Conservation (phyloP, 495 filamentous ascomycete species). For the Neurospora hispaniola region DNA sequence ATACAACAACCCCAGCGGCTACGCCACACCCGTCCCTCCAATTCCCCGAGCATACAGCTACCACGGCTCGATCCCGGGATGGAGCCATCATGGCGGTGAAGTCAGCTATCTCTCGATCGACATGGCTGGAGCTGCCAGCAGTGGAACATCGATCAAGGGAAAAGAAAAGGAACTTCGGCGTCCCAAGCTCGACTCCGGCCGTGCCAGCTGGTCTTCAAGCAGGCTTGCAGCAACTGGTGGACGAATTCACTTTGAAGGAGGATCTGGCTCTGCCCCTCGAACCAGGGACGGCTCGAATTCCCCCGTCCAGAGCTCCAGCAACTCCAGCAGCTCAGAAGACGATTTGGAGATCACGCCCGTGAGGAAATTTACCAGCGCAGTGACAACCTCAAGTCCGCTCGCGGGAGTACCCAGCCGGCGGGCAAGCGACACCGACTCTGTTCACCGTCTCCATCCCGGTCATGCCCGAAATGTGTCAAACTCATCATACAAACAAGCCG, state of each 20-base stretch:
- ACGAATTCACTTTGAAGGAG: slow-evolving; percentile 4
- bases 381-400: not conserved
- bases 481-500: slow-evolving; percentile 3
- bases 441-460: slow-evolving; percentile 22
- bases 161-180: slow-evolving; percentile 29
- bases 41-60: slow-evolving; percentile 34
- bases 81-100: slow-evolving; percentile 14
- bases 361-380: slow-evolving; percentile 2
- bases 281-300: slow-evolving; percentile 6
- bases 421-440: slow-evolving; percentile 9
- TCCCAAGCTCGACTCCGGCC: slow-evolving; percentile 13
- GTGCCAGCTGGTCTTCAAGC: slow-evolving; percentile 21
- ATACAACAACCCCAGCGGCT: slow-evolving; percentile 23
- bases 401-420: slow-evolving; percentile 2
- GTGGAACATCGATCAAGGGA: not conserved
- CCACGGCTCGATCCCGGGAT: slow-evolving; percentile 24
- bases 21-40: slow-evolving; percentile 30
- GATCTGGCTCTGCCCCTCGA: not conserved
- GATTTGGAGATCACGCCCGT: slow-evolving; percentile 25
- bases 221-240: slow-evolving; percentile 8
- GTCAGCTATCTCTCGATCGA: slow-evolving; percentile 14
- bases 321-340: slow-evolving; percentile 25
- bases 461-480: slow-evolving; percentile 21
- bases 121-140: not conserved
- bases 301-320: slow-evolving; percentile 19